Evolutionary conservation across 23 red algal genomes (phyloP), one percentile per base, ranked within the genome.

Genomic region (Porphyridium purpureum): DNA sequence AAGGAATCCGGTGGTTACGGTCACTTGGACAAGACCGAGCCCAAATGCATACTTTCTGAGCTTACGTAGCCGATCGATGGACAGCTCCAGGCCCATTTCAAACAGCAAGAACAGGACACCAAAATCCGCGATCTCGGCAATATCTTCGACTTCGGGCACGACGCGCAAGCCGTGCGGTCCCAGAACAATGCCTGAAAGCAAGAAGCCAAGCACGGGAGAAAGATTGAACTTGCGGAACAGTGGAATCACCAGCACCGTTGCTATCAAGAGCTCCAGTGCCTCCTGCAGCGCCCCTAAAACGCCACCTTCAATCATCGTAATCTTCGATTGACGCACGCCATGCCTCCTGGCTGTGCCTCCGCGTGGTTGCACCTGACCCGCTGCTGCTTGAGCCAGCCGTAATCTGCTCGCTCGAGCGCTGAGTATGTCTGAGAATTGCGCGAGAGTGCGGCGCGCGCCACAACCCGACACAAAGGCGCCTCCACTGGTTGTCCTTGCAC

Each of bases 91-190:
- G 25, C 88, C 88, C 88, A 94, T 94, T 33, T 84, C 69, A 64
- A 94, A 94, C 21, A 94, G 66, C 33, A 94, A 52, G 35, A 94
- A 94, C 29, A 94, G 60, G 4, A 94, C 88, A 9, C 88, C 88
- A 54, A 83, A 60, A 34, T 94, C 88, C 22, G 88, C 88, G 21
- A 94, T 55, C 60, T 56, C 34, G 8, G 54, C 56, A 26, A 83
- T 84, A 21, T 83, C 88, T 42, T 81, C 88, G 11, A 94, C 88
- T 47, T 94, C 88, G 29, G 59, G 56, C 26, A 94, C 67, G 9
- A 94, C 36, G 47, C 74, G 70, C 1, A 75, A 50, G 15, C 78
- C 88, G 60, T 84, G 72, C 30, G 88, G 88, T 4, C 88, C 88
- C 0, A 94, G 53, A 0, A 81, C 27, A 7, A 94, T 54, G 7